These are phyloP conservation scores for Cyberlindnera sargentensis DNA, from an alignment of 805 yeast species.

Conservation along the genomic window DNA sequence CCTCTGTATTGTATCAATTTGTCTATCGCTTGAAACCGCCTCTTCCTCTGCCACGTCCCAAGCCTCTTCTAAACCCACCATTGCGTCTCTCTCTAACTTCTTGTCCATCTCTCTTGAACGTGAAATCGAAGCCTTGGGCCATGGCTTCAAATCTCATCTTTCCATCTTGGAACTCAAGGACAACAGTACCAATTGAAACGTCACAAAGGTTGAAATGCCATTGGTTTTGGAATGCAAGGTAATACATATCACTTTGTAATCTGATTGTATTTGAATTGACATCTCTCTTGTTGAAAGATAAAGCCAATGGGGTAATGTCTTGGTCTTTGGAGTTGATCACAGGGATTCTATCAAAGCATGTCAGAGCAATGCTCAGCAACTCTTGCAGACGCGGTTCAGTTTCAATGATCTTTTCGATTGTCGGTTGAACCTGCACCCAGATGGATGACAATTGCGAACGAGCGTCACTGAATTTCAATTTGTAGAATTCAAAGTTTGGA, in stretches of 20 bases:
- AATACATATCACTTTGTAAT: slow-evolving; percentile 52
- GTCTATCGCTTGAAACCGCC: slow-evolving; percentile 19
- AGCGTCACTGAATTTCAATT: slow-evolving; percentile 53
- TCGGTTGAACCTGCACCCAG: slow-evolving; percentile 54
- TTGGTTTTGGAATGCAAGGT: slow-evolving; percentile 58
- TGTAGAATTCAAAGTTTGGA: slow-evolving; percentile 56
- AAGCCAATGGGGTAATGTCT: slow-evolving; percentile 35
- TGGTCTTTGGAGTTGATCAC: slow-evolving; percentile 32
- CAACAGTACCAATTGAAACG: slow-evolving; percentile 41
- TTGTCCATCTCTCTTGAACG: slow-evolving; percentile 32
- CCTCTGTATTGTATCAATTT: slow-evolving; percentile 10
- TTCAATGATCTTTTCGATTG: slow-evolving; percentile 37
- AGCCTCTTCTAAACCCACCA: slow-evolving; percentile 13
- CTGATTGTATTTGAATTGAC: slow-evolving; percentile 36
- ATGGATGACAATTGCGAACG: slow-evolving; percentile 55
- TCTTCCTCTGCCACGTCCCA: slow-evolving; percentile 19
- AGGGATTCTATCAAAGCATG: slow-evolving; percentile 57
- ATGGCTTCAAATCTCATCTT: slow-evolving; percentile 43
- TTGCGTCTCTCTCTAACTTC: slow-evolving; percentile 17
- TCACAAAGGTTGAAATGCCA: slow-evolving; percentile 79
- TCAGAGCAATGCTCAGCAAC: slow-evolving; percentile 48
- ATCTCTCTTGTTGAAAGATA: slow-evolving; percentile 33
- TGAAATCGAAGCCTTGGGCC: slow-evolving; percentile 60
- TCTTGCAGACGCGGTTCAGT: slow-evolving; percentile 37
- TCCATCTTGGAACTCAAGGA: slow-evolving; percentile 38